Base-by-base conservation (phyloP, 2,329 filamentous ascomycete genomes). In the Penicillium sp. region DNA sequence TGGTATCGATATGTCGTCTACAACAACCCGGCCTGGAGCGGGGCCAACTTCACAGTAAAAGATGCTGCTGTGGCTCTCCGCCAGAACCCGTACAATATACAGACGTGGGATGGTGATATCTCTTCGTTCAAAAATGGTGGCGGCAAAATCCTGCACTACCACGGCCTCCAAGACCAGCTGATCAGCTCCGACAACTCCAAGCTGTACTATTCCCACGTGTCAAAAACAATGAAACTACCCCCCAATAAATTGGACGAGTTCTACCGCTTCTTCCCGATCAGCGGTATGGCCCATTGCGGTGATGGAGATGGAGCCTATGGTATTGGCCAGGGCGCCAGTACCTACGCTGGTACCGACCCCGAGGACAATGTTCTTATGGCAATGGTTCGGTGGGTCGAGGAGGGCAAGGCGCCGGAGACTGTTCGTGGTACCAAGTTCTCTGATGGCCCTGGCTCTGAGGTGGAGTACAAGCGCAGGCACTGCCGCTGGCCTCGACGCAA, bases 251-350 rank as follows among this genome's bases (percentile, higher is more conserved):
- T 73, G 7, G 70, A 73, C 51, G 64, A 66, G 0, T 73, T 71
- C 54, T 69, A 73, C 41, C 71, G 72, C 39, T 74, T 75, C 56
- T 80, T 80, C 57, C 67, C 65, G 19, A 70, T 81, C n/a, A 76
- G 77, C 0, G 78, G 78, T 0, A 76, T 79, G 74, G 65, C 64
- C 10, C 77, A 80, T 60, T 80, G 77, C 56, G 49, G 50, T 2
- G 54, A 57, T 2, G 74, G 73, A 6, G 64, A 68, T n/a, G 69
- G 73, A 35, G 67, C 73, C 3, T 68, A 70, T 57, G 68, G 66
- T 53, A 68, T 77, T 55, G 70, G 55, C 52, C 73, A 64, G 60
- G 61, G 52, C 48, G 22, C 43, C 4, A 6, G 22, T 1, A 58
- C 53, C 6, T 64, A 54, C 37, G 56, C 56, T 28, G 57, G 58